Evolutionary conservation across 257 asterid genomes (phyloP).

Genomic region (Nicotiana sylvestris): DNA sequence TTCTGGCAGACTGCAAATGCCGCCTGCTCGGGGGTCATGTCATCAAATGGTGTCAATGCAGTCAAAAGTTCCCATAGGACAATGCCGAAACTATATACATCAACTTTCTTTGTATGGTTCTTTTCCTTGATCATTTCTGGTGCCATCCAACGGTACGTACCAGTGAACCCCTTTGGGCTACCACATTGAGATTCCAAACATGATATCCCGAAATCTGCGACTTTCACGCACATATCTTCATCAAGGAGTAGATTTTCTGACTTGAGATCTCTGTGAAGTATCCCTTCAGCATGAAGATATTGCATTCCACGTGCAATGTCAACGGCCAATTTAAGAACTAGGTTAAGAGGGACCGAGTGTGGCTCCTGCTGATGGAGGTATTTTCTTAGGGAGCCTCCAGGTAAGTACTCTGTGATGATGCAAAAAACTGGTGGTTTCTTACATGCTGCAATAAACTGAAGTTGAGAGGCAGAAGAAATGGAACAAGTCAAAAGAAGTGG

Average conservation of each 20-base stretch:
- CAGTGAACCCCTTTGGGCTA: conserved; percentile 88
- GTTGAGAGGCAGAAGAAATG: conserved; percentile 14
- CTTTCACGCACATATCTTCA: conserved; percentile 84
- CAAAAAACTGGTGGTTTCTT: conserved; percentile 94
- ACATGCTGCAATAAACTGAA: conserved; percentile 93
- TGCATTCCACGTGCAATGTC: conserved; percentile 93
- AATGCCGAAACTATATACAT: conserved; percentile 85
- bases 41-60: conserved; percentile 81
- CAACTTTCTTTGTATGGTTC: conserved; percentile 89
- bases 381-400: conserved; percentile 89
- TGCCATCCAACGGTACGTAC: conserved; percentile 99
- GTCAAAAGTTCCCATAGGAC: conserved; percentile 95
- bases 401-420: conserved; percentile 83
- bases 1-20: conserved; percentile 98
- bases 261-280: conserved; percentile 91
- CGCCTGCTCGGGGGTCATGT: conserved; percentile 97
- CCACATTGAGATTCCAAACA: conserved; percentile 95
- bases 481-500: not conserved
- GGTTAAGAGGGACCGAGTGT: conserved; percentile 66
- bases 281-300: conserved; percentile 86
- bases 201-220: conserved; percentile 93
- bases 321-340: conserved; percentile 63
- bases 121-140: conserved; percentile 97
- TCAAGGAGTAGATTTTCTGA: conserved; percentile 88
- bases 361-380: conserved; percentile 95